Evolutionary conservation across 2,329 filamentous ascomycete genomes (phyloP).

Genomic region (Pseudogymnoascus sp.): DNA sequence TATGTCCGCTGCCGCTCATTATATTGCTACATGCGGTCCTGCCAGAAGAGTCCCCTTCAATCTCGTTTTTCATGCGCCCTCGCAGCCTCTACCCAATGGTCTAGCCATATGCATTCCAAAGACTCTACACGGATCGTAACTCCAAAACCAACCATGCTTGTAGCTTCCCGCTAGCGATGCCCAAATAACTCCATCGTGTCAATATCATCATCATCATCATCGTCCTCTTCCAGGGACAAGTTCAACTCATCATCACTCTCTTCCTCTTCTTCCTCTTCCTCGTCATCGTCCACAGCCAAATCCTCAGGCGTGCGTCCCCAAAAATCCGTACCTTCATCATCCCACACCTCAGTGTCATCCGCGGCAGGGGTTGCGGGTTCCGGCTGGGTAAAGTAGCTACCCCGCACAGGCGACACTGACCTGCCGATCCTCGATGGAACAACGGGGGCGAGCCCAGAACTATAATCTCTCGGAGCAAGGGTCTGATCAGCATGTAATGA

Average conservation of each 20-base stretch:
- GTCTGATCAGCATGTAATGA: conserved; percentile 10
- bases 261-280: conserved; percentile 19
- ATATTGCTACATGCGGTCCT: conserved; percentile 8
- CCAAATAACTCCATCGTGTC: conserved; percentile 45
- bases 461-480: conserved; percentile 16
- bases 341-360: conserved; percentile 35
- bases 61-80: neutral
- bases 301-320: conserved; percentile 39
- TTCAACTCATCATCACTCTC: conserved; percentile 29
- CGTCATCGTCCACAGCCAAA: conserved; percentile 19
- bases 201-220: conserved; percentile 37
- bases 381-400: conserved; percentile 17
- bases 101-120: neutral
- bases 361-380: conserved; percentile 36
- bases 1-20: neutral
- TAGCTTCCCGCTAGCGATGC: conserved; percentile 33
- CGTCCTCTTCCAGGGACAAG: conserved; percentile 32
- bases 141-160: neutral
- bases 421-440: conserved; percentile 23
- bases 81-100: neutral
- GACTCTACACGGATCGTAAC: neutral
- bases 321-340: conserved; percentile 42
- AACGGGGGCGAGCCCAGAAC: conserved; percentile 23
- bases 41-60: neutral
- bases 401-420: conserved; percentile 26